Conservation (phyloP, 2,329 filamentous ascomycete genomes). For the Pseudohalonectria lignicola region DNA sequence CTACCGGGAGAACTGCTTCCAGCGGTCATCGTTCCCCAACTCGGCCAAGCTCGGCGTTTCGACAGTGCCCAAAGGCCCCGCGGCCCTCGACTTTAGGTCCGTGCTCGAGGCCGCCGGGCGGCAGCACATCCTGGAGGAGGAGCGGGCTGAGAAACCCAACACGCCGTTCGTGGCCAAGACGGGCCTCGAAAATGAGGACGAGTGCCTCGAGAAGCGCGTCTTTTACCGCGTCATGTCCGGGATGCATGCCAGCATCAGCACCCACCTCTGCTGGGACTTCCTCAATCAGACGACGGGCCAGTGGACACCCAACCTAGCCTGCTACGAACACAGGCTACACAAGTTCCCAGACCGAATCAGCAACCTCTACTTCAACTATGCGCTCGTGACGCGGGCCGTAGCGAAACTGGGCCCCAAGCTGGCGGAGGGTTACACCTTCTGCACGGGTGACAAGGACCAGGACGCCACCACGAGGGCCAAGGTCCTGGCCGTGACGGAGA, state of each 20-base stretch:
- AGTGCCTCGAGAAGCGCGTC: constrained; percentile 96
- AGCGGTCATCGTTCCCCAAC: constrained; percentile 51
- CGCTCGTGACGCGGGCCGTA: constrained; percentile 81
- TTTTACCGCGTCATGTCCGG: constrained; percentile 93
- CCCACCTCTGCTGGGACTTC: constrained; percentile 92
- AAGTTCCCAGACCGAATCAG: constrained; percentile 81
- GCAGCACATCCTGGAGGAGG: constrained; percentile 50
- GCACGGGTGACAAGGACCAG: constrained; percentile 71
- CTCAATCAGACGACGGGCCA: constrained; percentile 88
- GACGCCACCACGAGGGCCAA: constrained; percentile 72
- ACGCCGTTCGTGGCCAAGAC: constrained; percentile 51
- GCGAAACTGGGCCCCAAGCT: constrained; percentile 82
- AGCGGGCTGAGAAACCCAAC: constrained; percentile 42
- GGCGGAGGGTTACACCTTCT: constrained; percentile 68
- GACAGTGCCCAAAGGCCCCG: constrained; percentile 26
- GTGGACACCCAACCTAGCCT: constrained; percentile 84
- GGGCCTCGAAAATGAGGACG: constrained; percentile 69
- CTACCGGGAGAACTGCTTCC: constrained; percentile 95
- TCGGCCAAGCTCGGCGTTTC: constrained; percentile 42
- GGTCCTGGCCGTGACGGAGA: constrained; percentile 63
- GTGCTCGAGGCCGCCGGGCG: constrained; percentile 48
- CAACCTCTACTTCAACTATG: constrained; percentile 99
- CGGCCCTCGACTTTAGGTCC: constrained; percentile 49
- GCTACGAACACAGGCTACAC: constrained; percentile 82
- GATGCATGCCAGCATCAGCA: constrained; percentile 96